These are phyloP conservation scores for Cyclostephanos invisitatus DNA, from an alignment of 108 stramenopile species.

Conservation along the genomic window DNA sequence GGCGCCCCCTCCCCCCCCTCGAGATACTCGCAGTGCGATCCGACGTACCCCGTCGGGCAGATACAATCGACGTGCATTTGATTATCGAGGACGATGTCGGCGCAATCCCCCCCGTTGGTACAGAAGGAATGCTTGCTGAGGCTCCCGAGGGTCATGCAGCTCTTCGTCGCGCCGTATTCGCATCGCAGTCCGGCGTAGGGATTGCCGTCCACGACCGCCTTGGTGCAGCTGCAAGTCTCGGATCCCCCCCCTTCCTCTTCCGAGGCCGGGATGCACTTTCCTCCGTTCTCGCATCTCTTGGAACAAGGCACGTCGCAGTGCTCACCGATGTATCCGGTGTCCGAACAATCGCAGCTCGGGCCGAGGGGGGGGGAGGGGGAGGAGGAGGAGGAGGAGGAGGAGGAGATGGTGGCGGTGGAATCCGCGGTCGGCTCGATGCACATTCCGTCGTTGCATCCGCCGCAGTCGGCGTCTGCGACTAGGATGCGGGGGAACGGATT, in stretches of 20 bases:
- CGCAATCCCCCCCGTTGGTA: constrained; percentile 62
- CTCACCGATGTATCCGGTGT: constrained; percentile 32
- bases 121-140: constrained; percentile 59
- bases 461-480: constrained; percentile 37
- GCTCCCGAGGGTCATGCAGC: constrained; percentile 47
- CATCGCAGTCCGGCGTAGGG: constrained; percentile 50
- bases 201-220: constrained; percentile 48
- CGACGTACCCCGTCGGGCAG: constrained; percentile 34
- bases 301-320: constrained; percentile 40
- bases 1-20: constrained; percentile 9
- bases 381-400: background rate
- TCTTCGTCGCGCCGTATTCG: constrained; percentile 49
- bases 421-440: constrained; percentile 22
- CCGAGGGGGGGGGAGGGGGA: constrained; percentile 18
- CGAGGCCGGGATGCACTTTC: constrained; percentile 33
- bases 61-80: constrained; percentile 38
- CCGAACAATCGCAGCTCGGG: constrained; percentile 40
- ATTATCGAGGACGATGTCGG: constrained; percentile 31
- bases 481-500: constrained; percentile 22
- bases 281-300: constrained; percentile 24
- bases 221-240: constrained; percentile 39
- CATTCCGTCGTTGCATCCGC: constrained; percentile 35
- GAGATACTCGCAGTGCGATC: constrained; percentile 42
- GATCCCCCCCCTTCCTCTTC: background rate
- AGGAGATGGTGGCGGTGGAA: constrained; percentile 1